Conservation (phyloP, 78 protist genomes). For the Cavenderia fasciculata region DNA sequence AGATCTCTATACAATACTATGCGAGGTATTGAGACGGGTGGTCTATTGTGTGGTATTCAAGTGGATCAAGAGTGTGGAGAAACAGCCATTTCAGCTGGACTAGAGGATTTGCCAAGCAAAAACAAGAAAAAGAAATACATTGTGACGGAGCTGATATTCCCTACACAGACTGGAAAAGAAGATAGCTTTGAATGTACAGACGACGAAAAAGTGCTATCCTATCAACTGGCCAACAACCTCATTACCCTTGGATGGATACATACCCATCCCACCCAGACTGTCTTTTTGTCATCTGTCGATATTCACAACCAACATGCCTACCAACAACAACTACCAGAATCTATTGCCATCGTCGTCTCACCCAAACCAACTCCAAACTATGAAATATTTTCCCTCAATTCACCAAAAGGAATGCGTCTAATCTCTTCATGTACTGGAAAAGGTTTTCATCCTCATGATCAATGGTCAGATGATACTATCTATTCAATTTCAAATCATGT, state of each 20-base stretch:
- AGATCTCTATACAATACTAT: conserved; percentile 11
- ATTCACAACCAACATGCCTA: conserved; percentile 34
- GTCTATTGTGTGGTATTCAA: not conserved
- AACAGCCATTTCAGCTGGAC: too few species aligned
- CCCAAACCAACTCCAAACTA: conserved; percentile 33
- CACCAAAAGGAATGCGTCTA: not conserved
- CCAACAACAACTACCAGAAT: conserved; percentile 23
- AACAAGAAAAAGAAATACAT: conserved; percentile 1
- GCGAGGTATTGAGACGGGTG: conserved; percentile 20
- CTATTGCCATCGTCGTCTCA: conserved; percentile 45
- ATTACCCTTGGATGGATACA: conserved; percentile 64
- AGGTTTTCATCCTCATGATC: conserved; percentile 17
- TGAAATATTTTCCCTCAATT: not conserved
- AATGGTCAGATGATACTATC: not conserved
- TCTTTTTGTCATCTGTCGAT: conserved; percentile 31
- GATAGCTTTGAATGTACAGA: conserved; percentile 21
- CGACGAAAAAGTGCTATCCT: conserved; percentile 26
- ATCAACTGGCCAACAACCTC: conserved; percentile 5
- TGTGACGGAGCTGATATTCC: conserved; percentile 1
- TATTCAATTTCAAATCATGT: not conserved
- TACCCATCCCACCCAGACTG: conserved; percentile 34
- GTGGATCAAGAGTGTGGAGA: too few species aligned
- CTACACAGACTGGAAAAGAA: not conserved
- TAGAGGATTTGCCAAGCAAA: too few species aligned
- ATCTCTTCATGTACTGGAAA: not conserved